Evolutionary conservation across 768 basidiomycete species (phyloP).

Genomic region (Suillus subaureus): DNA sequence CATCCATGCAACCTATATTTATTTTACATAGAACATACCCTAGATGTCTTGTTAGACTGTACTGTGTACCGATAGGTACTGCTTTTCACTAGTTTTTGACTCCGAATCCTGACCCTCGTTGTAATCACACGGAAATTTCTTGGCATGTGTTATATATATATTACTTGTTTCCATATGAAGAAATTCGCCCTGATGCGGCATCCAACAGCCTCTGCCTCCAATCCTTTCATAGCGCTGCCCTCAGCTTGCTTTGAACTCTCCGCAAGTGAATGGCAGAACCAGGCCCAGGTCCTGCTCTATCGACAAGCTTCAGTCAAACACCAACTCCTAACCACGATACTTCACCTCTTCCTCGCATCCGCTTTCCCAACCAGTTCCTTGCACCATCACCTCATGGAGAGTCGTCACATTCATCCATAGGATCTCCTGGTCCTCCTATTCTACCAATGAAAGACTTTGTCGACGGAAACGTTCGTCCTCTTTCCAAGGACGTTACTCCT

Average conservation of each 20-base stretch:
- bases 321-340: slow-evolving; percentile 12
- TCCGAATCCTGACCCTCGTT: background rate
- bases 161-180: slow-evolving; percentile 2
- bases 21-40: background rate
- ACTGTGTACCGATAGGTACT: background rate
- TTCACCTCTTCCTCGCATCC: slow-evolving; percentile 32
- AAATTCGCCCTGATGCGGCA: background rate
- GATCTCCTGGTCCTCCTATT: slow-evolving; percentile 19
- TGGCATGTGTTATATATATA: slow-evolving; percentile 1
- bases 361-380: slow-evolving; percentile 36
- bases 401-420: slow-evolving; percentile 35
- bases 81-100: background rate
- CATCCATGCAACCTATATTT: background rate
- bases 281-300: slow-evolving; percentile 25
- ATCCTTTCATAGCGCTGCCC: background rate
- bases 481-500: slow-evolving; percentile 20
- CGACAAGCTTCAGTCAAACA: slow-evolving; percentile 22
- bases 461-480: slow-evolving; percentile 24
- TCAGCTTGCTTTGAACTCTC: background rate
- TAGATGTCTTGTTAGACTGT: background rate
- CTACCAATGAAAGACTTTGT: slow-evolving; percentile 15
- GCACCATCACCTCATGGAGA: slow-evolving; percentile 23
- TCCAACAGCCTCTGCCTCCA: background rate
- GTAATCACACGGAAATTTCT: slow-evolving; percentile 9
- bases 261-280: slow-evolving; percentile 34